Base-by-base conservation (phyloP, 306 rosid genomes). In the Inga laurina region DNA sequence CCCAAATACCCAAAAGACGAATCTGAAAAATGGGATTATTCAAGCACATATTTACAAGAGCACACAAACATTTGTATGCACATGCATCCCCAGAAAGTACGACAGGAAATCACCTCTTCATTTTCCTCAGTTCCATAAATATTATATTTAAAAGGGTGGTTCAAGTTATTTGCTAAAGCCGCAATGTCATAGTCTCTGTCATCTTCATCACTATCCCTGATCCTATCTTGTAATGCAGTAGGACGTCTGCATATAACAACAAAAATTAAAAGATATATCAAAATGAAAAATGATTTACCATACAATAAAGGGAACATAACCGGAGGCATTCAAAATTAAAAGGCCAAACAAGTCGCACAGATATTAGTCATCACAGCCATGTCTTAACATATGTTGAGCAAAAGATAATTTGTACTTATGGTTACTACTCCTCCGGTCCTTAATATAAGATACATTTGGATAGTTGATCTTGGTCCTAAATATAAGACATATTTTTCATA, bases 121-220 rank as follows among this genome's bases (percentile, higher is more conserved):
- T 94, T 88, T 62, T 91, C 98, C 21, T 92, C 98, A 77, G 88
- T 94, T 84, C 97, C 98, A 86, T 94, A 96, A 48, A 93, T 90
- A 82, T 92, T 91, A 82, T 92, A 94, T 86, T 96, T 88, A 77
- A 91, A 94, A 51, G 97, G 92, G 88, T 92, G 97, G 90, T 88
- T 96, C 87, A 96, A 89, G 84, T 94, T 96, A 88, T 96, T 96
- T 54, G 97, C 95, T 73, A 94, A 71, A 82, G 96, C 93, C 82
- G 98, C 84, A 82, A 94, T 97, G 74, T 94, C 99, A 87, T 92
- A 96, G 80, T 96, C 98, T 86, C 97, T 91, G 84, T 96, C 97
- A 81, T 96, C 99, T 0, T 96, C 98, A 69, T 96, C 98, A 80
- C 99, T 93, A 81, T 96, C 99, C 86, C 99, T 96, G 71, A 91